Evolutionary conservation across 805 yeast genomes (phyloP).

Genomic region (Metschnikowia noctiluminum): DNA sequence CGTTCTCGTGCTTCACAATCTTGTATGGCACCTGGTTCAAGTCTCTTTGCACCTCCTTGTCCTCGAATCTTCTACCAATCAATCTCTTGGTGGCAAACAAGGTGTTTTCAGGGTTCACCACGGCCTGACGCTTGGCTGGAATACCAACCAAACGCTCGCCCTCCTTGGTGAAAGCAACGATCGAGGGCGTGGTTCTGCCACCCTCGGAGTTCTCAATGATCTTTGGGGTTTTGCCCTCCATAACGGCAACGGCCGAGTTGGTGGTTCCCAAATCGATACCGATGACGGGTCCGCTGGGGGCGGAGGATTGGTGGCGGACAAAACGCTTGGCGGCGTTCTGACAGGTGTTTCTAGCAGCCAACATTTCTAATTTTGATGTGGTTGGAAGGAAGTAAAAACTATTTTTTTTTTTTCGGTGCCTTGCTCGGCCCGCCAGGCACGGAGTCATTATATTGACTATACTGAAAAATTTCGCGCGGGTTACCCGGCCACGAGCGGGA

Average conservation of each 20-base stretch:
- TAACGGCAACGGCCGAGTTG: constrained; percentile 83
- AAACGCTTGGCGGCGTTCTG: constrained; percentile 38
- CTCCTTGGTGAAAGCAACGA: constrained; percentile 89
- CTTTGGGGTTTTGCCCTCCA: constrained; percentile 75
- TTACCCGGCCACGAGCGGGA: constrained; percentile 20
- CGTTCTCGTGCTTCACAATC: constrained; percentile 85
- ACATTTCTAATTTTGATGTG: constrained; percentile 24
- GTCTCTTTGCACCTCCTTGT: constrained; percentile 87
- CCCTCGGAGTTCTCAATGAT: constrained; percentile 72
- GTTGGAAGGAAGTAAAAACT: neutral
- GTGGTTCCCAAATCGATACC: constrained; percentile 89
- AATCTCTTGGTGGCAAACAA: constrained; percentile 92
- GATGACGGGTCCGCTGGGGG: constrained; percentile 54
- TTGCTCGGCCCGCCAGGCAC: neutral
- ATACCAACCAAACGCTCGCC: constrained; percentile 85
- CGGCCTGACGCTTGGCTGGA: constrained; percentile 95
- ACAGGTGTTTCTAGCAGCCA: constrained; percentile 41
- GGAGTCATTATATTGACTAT: constrained; percentile 10
- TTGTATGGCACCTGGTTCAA: constrained; percentile 84
- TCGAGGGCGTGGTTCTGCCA: constrained; percentile 80
- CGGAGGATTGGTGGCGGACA: constrained; percentile 21
- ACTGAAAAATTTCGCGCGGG: constrained; percentile 21
- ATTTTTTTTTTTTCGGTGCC: neutral
- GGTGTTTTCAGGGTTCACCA: constrained; percentile 90
- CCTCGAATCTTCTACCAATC: constrained; percentile 90